Evolutionary conservation across 2,329 filamentous ascomycete species (phyloP).

Genomic region (Huntiella abstrusa): DNA sequence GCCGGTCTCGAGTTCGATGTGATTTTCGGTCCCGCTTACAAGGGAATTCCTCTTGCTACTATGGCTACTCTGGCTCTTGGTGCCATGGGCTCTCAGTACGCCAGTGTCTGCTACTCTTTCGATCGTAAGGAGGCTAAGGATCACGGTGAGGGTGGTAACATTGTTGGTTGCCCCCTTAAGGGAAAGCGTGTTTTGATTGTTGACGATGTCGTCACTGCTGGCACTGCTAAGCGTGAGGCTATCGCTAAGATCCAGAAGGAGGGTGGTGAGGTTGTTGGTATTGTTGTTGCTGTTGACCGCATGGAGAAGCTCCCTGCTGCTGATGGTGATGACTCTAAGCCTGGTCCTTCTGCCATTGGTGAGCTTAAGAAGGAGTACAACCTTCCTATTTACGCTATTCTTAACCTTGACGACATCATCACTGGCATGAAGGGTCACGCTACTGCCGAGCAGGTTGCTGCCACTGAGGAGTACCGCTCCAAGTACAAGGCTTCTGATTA

Average conservation of each 20-base stretch:
- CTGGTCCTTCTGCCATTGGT: conserved; percentile 64
- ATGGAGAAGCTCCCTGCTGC: conserved; percentile 58
- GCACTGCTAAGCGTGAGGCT: conserved; percentile 83
- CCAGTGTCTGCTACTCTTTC: conserved; percentile 63
- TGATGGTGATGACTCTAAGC: conserved; percentile 47
- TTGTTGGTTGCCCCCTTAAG: conserved; percentile 71
- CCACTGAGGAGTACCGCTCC: conserved; percentile 54
- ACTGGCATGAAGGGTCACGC: conserved; percentile 44
- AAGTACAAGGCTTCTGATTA: conserved; percentile 41
- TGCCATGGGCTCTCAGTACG: conserved; percentile 48
- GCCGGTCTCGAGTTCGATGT: conserved; percentile 50
- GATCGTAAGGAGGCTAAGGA: conserved; percentile 94
- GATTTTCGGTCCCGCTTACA: conserved; percentile 88
- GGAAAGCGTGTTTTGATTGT: conserved; percentile 78
- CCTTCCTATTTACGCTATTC: conserved; percentile 66
- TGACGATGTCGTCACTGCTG: conserved; percentile 92
- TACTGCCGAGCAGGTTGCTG: conserved; percentile 41
- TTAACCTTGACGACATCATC: conserved; percentile 72
- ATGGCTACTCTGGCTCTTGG: conserved; percentile 59
- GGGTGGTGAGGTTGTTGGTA: conserved; percentile 69
- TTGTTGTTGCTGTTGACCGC: conserved; percentile 75
- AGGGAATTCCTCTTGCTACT: conserved; percentile 81
- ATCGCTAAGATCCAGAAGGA: conserved; percentile 75
- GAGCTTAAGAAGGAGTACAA: conserved; percentile 67
- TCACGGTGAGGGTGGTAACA: conserved; percentile 84